phyloP scores from a whole-genome alignment of 2,329 filamentous ascomycete species.

The Phyllosticta citribraziliensis region DNA sequence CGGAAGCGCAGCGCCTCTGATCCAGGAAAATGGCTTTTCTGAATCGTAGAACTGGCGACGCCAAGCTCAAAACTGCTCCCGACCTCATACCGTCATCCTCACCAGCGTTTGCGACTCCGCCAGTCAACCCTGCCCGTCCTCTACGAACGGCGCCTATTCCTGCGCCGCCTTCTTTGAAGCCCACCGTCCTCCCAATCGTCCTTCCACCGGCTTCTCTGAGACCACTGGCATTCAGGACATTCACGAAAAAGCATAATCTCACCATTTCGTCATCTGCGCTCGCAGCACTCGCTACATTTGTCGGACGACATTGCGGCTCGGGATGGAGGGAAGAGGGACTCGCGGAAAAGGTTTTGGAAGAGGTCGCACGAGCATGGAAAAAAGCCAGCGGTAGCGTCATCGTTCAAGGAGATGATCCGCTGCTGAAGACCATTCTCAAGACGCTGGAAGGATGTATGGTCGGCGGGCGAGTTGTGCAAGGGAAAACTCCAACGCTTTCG shows the following conservation, averaged over 20 bases:
- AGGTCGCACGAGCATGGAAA: constrained; percentile 88
- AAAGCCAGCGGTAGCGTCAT: constrained; percentile 80
- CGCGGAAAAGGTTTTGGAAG: constrained; percentile 85
- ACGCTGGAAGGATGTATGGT: constrained; percentile 79
- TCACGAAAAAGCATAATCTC: constrained; percentile 95
- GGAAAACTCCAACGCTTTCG: constrained; percentile 41
- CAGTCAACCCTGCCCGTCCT: constrained; percentile 65
- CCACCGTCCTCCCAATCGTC: constrained; percentile 73
- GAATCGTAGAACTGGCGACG: neutral
- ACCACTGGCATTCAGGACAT: constrained; percentile 85
- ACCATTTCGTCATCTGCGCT: constrained; percentile 83
- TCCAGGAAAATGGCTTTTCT: constrained; percentile 4
- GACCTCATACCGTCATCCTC: constrained; percentile 77
- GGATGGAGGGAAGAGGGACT: constrained; percentile 94
- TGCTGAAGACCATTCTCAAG: constrained; percentile 71
- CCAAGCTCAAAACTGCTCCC: neutral
- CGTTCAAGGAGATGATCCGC: constrained; percentile 65
- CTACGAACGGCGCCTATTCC: constrained; percentile 30
- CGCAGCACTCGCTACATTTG: constrained; percentile 74
- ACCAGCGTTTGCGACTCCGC: constrained; percentile 72
- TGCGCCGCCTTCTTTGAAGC: constrained; percentile 39
- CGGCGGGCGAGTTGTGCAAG: constrained; percentile 60
- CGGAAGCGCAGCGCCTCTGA: neutral
- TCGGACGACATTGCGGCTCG: constrained; percentile 87
- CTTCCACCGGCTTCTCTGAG: constrained; percentile 79